Evolutionary conservation across 148 eudicot species (phyloP).

Genomic region (Persicaria maculosa): DNA sequence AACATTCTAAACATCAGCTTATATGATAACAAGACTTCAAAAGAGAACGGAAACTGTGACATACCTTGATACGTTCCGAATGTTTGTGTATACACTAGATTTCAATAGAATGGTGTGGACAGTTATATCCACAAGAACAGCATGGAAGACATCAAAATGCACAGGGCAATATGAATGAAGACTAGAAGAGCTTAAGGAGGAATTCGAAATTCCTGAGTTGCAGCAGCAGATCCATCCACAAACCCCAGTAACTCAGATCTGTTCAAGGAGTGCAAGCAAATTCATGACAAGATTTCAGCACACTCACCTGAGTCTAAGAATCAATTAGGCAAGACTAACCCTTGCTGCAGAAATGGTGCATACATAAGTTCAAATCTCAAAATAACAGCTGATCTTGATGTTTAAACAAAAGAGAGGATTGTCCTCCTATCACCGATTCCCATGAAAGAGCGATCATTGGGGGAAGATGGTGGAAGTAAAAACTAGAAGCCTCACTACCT

Average conservation of each 20-base stretch:
- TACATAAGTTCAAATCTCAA: slow-evolving; percentile 93
- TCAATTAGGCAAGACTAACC: slow-evolving; percentile 28
- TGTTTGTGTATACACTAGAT: slow-evolving; percentile 31
- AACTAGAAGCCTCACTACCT: too few species aligned
- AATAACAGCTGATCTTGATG: slow-evolving; percentile 66
- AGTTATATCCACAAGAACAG: slow-evolving; percentile 78
- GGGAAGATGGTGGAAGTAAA: too few species aligned
- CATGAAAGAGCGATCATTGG: too few species aligned
- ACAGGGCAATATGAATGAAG: slow-evolving; percentile 95
- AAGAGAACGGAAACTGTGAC: slow-evolving; percentile 35
- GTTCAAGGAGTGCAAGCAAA: slow-evolving; percentile 19
- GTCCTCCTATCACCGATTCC: too few species aligned
- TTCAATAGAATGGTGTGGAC: slow-evolving; percentile 70
- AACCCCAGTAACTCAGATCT: slow-evolving; percentile 69
- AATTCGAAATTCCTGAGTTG: slow-evolving; percentile 90
- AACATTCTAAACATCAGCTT: neutral
- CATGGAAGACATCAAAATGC: slow-evolving; percentile 89
- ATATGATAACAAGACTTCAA: neutral
- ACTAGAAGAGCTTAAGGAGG: slow-evolving; percentile 87
- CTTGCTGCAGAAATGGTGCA: slow-evolving; percentile 66
- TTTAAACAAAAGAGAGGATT: too few species aligned
- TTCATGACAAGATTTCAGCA: slow-evolving; percentile 2
- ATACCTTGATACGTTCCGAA: slow-evolving; percentile 76
- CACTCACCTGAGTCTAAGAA: neutral
- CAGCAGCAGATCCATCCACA: slow-evolving; percentile 59